Percentiles rank a stretch among this genome's conserved stretches.
Evolutionary conservation across 1,139 yeast genomes (phyloP).

Genomic region (Oligophagozyma castellii): DNA sequence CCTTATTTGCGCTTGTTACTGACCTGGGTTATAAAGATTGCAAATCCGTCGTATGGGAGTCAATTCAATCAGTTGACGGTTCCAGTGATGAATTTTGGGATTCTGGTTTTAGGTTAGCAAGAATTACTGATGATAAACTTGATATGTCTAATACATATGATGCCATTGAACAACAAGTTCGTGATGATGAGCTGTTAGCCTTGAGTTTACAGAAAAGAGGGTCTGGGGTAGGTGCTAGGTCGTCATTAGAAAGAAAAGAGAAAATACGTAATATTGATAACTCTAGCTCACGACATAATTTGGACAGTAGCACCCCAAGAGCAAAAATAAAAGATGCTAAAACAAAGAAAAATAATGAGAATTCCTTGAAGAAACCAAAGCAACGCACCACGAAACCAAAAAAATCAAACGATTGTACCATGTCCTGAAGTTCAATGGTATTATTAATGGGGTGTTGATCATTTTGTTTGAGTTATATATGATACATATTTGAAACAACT

Average conservation of each 20-base stretch:
- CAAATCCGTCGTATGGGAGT: conserved; percentile 58
- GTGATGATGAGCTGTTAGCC: conserved; percentile 18
- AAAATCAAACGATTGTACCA: too few relatives aligned
- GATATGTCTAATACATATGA: too few relatives aligned
- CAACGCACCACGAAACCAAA: neutral
- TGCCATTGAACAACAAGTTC: conserved; percentile 6
- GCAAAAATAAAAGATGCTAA: conserved; percentile 3
- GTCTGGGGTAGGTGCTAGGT: too few relatives aligned
- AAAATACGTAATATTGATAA: conserved; percentile 10
- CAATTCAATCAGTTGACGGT: conserved; percentile 53
- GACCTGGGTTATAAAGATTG: conserved; percentile 49
- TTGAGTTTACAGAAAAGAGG: too few relatives aligned
- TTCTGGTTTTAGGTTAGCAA: conserved; percentile 39
- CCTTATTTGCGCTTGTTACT: conserved; percentile 51
- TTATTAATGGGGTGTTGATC: too few relatives aligned
- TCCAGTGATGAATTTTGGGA: conserved; percentile 51
- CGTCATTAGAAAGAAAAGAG: too few relatives aligned
- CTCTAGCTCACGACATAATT: conserved; percentile 5
- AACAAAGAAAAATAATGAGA: conserved; percentile 2
- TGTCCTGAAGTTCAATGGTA: too few relatives aligned
- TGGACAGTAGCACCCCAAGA: too few relatives aligned
- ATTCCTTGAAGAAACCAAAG: neutral
- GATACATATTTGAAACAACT: too few relatives aligned
- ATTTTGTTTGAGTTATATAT: too few relatives aligned
- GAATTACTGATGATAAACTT: neutral